These are phyloP conservation scores for Saccharomycopsis crataegensis DNA, from an alignment of 1,139 yeast genomes.

Conservation along the genomic window DNA sequence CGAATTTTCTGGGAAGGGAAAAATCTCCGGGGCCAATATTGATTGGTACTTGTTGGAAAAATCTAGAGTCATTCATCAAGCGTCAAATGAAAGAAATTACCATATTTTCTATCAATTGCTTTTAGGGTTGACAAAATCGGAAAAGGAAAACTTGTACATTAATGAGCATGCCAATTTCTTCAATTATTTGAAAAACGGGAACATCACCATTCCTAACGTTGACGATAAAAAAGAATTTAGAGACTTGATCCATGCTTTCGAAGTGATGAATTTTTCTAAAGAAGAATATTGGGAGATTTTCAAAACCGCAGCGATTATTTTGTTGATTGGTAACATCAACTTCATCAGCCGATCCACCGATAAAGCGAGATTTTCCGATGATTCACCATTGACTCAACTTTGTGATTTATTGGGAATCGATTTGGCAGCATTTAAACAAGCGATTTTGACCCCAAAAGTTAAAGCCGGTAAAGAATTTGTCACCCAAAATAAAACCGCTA, in stretches of 20 bases:
- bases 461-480: conserved; percentile 90
- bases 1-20: conserved; percentile 58
- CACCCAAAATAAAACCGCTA: conserved; percentile 68
- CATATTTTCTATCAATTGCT: conserved; percentile 88
- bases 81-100: conserved; percentile 73
- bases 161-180: conserved; percentile 39
- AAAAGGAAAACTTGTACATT: conserved; percentile 41
- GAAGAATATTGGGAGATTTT: conserved; percentile 54
- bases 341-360: conserved; percentile 67
- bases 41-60: conserved; percentile 94
- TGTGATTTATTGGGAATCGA: conserved; percentile 62
- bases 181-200: conserved; percentile 53
- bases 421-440: conserved; percentile 44
- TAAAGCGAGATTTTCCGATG: conserved; percentile 64
- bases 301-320: conserved; percentile 62
- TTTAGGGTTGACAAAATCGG: conserved; percentile 50
- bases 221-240: conserved; percentile 69
- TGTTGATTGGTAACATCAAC: conserved; percentile 81
- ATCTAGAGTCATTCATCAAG: conserved; percentile 84
- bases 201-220: conserved; percentile 53
- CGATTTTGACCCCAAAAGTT: conserved; percentile 72
- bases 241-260: conserved; percentile 55
- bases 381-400: conserved; percentile 46
- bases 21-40: conserved; percentile 81
- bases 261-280: conserved; percentile 61